Evolutionary conservation across 2,329 filamentous ascomycete species (phyloP), one percentile per base, ranked within the genome.

Genomic region (Sporothrix dimorphospora): DNA sequence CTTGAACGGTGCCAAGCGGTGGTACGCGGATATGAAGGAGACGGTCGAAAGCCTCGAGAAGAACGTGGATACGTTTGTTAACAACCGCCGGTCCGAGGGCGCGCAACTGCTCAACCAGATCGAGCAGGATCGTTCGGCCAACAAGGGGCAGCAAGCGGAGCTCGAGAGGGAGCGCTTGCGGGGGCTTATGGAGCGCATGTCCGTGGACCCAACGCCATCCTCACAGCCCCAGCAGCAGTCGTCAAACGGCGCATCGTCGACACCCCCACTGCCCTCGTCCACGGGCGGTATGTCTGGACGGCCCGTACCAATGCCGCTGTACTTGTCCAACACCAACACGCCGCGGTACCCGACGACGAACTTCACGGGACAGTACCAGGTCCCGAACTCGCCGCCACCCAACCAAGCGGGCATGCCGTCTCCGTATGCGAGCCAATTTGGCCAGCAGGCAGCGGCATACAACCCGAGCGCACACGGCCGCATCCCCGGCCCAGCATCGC

Each of bases 61-160:
- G 86, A 99, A 99, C 77, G 96, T 99, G 1, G 95, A 98, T 76
- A 92, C 92, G 0, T 99, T 99, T 81, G 94, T 99, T 75, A 97
- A 94, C 83, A 99, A 99, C 80, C 89, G 96, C 69, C 86, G 94
- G 73, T 91, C 93, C 0, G 96, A 99, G 83, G 96, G 96, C 4
- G 93, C 94, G 0, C 93, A 97, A 79, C 87, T 99, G 5, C 87
- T 99, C 47, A 90, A 89, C 76, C 92, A 94, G 76, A 99, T 99
- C 75, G 94, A 97, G 80, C 90, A 92, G 76, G 90, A 92, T 68
- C 91, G 91, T 77, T 87, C 89, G 4, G 88, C 86, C 68, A 91
- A 80, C 78, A 87, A 88, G 79, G 82, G 79, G 69, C 82, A 83
- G 3, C 86, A 88, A 72, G 94, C 94, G 42, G 94, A 97, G 77